phyloP scores from a whole-genome alignment of 2,329 filamentous ascomycete species.

The Gremmenia infestans region DNA sequence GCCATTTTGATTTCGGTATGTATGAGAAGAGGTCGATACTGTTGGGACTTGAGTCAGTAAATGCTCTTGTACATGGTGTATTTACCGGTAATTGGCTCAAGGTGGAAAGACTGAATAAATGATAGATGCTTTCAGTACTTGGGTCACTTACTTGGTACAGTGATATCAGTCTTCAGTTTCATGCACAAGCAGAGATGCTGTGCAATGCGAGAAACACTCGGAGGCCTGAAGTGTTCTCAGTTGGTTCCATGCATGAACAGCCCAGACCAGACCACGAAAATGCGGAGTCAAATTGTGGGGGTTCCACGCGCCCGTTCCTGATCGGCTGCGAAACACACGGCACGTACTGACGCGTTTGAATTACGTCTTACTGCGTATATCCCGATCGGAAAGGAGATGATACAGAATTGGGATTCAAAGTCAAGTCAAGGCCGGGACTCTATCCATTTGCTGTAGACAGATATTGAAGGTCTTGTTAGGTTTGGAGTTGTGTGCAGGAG shows the following conservation, averaged over 20 bases:
- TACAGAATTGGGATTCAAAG: not conserved
- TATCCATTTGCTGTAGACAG: no score
- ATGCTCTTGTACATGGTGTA: not conserved
- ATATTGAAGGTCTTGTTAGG: no score
- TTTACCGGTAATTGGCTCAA: no score
- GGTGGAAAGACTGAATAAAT: no score
- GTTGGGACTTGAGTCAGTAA: not conserved
- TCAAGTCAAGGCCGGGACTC: not conserved
- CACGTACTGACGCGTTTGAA: not conserved
- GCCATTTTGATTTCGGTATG: conserved; percentile 11
- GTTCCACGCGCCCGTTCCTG: conserved; percentile 1
- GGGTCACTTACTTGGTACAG: no score
- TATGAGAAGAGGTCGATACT: not conserved
- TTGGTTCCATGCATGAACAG: not conserved
- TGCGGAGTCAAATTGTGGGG: conserved; percentile 12
- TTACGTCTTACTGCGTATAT: not conserved
- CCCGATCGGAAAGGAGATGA: not conserved
- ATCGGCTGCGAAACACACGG: not conserved
- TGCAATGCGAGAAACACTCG: not conserved
- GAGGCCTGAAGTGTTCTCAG: not conserved
- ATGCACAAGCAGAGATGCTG: not conserved
- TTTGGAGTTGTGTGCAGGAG: no score
- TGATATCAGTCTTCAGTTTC: not conserved
- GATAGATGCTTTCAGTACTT: no score
- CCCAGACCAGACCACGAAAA: conserved; percentile 1